Base-by-base conservation (phyloP, 2,329 filamentous ascomycete genomes). In the Fusarium sp. region DNA sequence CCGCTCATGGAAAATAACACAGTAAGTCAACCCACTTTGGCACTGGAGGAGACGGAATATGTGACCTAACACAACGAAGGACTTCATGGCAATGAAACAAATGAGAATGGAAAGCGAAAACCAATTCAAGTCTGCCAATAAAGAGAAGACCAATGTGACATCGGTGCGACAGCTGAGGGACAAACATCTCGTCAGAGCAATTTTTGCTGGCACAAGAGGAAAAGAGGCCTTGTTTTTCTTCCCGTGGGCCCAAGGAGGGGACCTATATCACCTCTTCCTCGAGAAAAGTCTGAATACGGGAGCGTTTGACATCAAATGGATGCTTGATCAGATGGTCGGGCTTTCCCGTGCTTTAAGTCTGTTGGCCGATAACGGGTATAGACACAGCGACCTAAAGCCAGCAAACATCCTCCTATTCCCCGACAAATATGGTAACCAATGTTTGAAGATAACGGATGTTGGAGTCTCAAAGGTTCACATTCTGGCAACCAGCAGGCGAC, bases 361-460 rank as follows among this genome's bases (percentile, higher is more conserved):
- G 4, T 20, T 53, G 14, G 20, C 49, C 1, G 35, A 53, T 2
- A 40, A 30, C 3, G 49, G 35, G 11, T 53, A 41, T 40, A 35
- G 50, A 1, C 50, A 53, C 12, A 13, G 23, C 13, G 50, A 53
- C 18, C 33, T 53, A 5, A 53, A 53, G 18, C 50, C 50, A 20
- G 50, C 50, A 5, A 53, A 53, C 4, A 42, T 53, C 2, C 35
- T 53, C 13, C 3, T 40, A 7, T 53, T 53, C 10, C 23, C 23
- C 0, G 33, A 41, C 2, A 6, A 6, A 0, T 17, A 23, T 6
- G 50, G 26, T 2, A 20, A 26, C 17, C 3, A 13, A 18, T 7
- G 23, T 3, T 18, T 53, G 1, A 53, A 30, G 26, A 53, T 53
- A 27, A 53, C 35, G 20, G 50, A 53, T 18, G 33, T 53, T 42